Percentiles rank a stretch among this genome's conserved stretches.
Evolutionary conservation across 1,284 basidiomycete genomes (phyloP).

Genomic region (Irpex sp.): DNA sequence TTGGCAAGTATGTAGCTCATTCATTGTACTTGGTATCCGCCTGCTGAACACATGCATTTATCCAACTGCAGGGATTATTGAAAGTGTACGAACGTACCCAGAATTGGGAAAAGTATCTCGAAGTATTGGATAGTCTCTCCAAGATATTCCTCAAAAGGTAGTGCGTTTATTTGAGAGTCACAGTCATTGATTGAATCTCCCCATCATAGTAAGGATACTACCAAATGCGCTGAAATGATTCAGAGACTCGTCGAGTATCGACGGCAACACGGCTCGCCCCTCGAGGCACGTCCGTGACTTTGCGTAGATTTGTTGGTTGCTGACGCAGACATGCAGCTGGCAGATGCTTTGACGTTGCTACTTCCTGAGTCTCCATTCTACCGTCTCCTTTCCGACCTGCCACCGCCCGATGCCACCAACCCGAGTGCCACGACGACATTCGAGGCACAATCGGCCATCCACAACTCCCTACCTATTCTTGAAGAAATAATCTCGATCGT

Average conservation of each 20-base stretch:
- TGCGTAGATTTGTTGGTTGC: background rate
- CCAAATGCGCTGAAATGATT: slow-evolving; percentile 76
- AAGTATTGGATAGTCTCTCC: slow-evolving; percentile 49
- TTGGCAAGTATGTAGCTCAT: slow-evolving; percentile 62
- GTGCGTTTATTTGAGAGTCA: slow-evolving; percentile 17
- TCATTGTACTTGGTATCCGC: background rate
- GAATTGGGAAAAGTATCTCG: slow-evolving; percentile 59
- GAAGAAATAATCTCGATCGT: slow-evolving; percentile 64
- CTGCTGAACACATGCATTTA: background rate
- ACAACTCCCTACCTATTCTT: slow-evolving; percentile 63
- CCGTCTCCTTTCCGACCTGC: slow-evolving; percentile 60
- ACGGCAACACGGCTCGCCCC: slow-evolving; percentile 49
- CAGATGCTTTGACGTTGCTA: slow-evolving; percentile 62
- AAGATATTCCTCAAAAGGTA: slow-evolving; percentile 57
- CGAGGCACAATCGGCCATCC: slow-evolving; percentile 58
- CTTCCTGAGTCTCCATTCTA: slow-evolving; percentile 77
- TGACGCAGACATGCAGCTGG: slow-evolving; percentile 45
- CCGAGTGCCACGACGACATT: slow-evolving; percentile 61
- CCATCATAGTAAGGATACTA: slow-evolving; percentile 61
- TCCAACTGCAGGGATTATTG: slow-evolving; percentile 55
- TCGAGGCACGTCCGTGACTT: slow-evolving; percentile 42
- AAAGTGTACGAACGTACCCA: slow-evolving; percentile 67
- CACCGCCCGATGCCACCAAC: slow-evolving; percentile 73
- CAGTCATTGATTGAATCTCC: background rate
- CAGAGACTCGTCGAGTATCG: slow-evolving; percentile 74